These are phyloP conservation scores for Prunus mongolica DNA, from an alignment of 306 rosid species.

Conservation along the genomic window DNA sequence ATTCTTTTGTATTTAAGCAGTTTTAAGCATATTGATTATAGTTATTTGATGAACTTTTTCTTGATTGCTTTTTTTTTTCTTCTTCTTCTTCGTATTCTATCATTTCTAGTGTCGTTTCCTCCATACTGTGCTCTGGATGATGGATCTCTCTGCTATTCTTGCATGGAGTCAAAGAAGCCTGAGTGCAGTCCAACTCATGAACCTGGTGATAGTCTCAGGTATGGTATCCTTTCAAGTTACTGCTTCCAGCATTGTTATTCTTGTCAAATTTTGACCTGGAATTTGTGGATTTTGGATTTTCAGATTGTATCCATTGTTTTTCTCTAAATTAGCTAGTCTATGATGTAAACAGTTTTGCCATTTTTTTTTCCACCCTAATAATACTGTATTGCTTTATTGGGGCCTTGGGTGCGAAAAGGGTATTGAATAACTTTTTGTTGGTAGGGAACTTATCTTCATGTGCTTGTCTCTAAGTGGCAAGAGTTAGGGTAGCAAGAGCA, in stretches of 20 bases:
- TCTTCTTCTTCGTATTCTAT: not conserved
- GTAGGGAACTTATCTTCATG: not conserved
- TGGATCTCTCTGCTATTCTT: conserved; percentile 73
- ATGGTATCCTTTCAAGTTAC: conserved; percentile 15
- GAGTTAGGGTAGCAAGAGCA: not conserved
- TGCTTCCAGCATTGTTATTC: not conserved
- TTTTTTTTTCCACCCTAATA: not conserved
- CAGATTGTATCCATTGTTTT: not conserved
- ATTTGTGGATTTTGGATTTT: not conserved
- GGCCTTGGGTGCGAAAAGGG: not conserved
- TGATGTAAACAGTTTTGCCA: not conserved
- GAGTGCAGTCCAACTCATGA: conserved; percentile 33
- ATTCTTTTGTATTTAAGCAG: conserved; percentile 1
- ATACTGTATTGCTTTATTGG: not conserved
- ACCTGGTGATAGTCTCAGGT: conserved; percentile 56
- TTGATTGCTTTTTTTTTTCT: conserved; percentile 14
- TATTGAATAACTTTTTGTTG: not conserved
- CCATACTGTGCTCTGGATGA: conserved; percentile 56
- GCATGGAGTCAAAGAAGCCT: conserved; percentile 52
- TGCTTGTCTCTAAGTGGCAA: not conserved
- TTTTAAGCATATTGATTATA: conserved; percentile 17
- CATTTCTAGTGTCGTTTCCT: conserved; percentile 64
- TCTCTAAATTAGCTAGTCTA: not conserved
- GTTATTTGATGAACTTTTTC: not conserved
- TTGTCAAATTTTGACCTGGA: not conserved